Base-by-base conservation (phyloP, 1,284 basidiomycete genomes). In the Cutaneotrichosporon sp. region DNA sequence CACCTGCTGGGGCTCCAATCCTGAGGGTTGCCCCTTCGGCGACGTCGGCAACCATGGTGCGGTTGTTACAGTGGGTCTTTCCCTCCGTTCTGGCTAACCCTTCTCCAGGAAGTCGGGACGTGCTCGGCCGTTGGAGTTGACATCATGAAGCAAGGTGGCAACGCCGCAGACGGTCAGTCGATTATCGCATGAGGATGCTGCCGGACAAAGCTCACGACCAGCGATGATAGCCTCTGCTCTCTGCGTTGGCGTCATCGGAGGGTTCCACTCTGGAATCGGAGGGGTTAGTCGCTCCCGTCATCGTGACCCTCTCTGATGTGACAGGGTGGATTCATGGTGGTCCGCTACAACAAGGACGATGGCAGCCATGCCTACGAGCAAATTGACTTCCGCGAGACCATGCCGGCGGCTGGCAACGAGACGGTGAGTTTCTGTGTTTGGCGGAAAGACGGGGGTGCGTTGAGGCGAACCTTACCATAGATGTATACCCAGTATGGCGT, bases 311-410 rank as follows among this genome's bases (percentile, higher is more conserved):
- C 31, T 3, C 47, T 27, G 25, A 50, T 18, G 25, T 56, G 22
- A 36, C 43, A 62, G 60, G 64, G 64, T 14, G 64, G 64, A 9
- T 66, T 66, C 64, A 62, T 66, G 58, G 43, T 66, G 34, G 42
- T 65, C 18, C 38, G 56, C 11, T 43, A 36, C 49, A 69, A 69
- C 49, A 63, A 65, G 45, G 18, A 59, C 14, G 65, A 69, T 14
- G 72, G 72, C 7, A 57, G 62, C 14, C 68, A 70, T 43, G 70
- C 62, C 7, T 78, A 80, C 59, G 67, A 75, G 27, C 73, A 74
- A 33, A 73, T 81, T 34, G 81, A 82, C 69, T 80, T 81, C 65
- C 71, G 81, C 16, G 81, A 81, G 69, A 76, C 72, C 4, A 72
- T 73, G 67, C 80, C 80, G 0, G 76, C 73, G 9, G 72, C 69